Evolutionary conservation across 345 rosid genomes (phyloP).

Genomic region (Rubroshorea leprosula): DNA sequence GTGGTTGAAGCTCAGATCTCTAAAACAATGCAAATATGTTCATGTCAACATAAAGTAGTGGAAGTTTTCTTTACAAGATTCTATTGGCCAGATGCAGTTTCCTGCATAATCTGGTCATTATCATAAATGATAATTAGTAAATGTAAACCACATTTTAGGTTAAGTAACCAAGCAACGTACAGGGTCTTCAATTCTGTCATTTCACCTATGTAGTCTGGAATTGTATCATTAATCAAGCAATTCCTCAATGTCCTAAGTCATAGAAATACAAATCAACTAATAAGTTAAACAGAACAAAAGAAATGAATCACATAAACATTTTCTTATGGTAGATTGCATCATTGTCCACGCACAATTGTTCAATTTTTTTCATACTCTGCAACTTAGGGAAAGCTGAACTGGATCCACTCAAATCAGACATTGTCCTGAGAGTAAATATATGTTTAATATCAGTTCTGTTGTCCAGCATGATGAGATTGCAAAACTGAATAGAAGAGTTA

Average conservation of each 20-base stretch:
- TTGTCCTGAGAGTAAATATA: constrained; percentile 38
- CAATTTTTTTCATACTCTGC: constrained; percentile 12
- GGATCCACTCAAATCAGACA: constrained; percentile 57
- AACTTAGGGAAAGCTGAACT: constrained; percentile 52
- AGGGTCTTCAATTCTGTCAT: constrained; percentile 28
- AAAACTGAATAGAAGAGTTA: not conserved
- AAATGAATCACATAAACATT: not conserved
- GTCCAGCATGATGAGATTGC: not conserved
- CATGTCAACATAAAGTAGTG: not conserved
- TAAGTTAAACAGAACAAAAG: not conserved
- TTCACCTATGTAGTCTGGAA: constrained; percentile 43
- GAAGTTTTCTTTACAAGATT: not conserved
- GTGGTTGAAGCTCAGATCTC: constrained; percentile 79
- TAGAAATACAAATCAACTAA: not conserved
- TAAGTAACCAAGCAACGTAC: constrained; percentile 38
- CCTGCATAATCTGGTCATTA: too few species aligned
- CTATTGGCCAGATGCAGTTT: not conserved
- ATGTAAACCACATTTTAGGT: too few species aligned
- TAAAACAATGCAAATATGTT: constrained; percentile 19
- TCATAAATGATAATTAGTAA: too few species aligned
- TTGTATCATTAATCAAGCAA: constrained; percentile 44
- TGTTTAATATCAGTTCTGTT: not conserved
- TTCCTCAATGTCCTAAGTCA: constrained; percentile 24
- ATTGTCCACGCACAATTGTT: constrained; percentile 44
- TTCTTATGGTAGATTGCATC: constrained; percentile 6